These are phyloP conservation scores for Ceratonia siliqua DNA, from an alignment of 306 rosid species.

Conservation along the genomic window DNA sequence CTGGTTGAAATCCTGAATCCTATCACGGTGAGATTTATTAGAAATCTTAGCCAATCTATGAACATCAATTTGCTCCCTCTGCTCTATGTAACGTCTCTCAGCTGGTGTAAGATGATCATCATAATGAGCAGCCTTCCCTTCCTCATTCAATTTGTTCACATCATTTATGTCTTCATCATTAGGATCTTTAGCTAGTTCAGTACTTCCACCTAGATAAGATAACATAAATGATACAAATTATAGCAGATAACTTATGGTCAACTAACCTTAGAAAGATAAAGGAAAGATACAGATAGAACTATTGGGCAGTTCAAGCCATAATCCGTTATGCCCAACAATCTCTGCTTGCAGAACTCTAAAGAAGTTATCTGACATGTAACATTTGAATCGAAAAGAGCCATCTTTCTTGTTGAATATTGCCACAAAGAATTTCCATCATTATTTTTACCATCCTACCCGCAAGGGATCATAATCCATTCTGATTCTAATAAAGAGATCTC, in stretches of 20 bases:
- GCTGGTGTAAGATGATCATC: slow-evolving; percentile 86
- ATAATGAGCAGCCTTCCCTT: slow-evolving; percentile 57
- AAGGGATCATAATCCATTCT: background rate
- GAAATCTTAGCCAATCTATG: slow-evolving; percentile 80
- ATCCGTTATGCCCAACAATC: background rate
- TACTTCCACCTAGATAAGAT: slow-evolving; percentile 56
- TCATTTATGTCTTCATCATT: slow-evolving; percentile 62
- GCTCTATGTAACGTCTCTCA: slow-evolving; percentile 88
- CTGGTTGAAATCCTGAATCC: slow-evolving; percentile 95
- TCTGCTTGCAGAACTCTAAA: background rate
- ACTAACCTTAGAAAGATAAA: background rate
- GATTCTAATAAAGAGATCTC: background rate
- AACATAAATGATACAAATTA: background rate
- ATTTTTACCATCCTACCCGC: background rate
- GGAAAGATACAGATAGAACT: slow-evolving; percentile 10
- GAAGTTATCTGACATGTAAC: background rate
- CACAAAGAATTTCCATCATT: background rate
- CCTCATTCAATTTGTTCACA: slow-evolving; percentile 41
- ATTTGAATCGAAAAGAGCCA: background rate
- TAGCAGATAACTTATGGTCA: background rate
- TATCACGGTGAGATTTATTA: slow-evolving; percentile 91
- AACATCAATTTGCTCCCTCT: slow-evolving; percentile 82
- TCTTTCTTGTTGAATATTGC: background rate
- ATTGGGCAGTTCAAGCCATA: background rate
- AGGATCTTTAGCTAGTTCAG: slow-evolving; percentile 45